phyloP scores from a whole-genome alignment of 2,329 filamentous ascomycete species.

The Fusarium heterosporum region DNA sequence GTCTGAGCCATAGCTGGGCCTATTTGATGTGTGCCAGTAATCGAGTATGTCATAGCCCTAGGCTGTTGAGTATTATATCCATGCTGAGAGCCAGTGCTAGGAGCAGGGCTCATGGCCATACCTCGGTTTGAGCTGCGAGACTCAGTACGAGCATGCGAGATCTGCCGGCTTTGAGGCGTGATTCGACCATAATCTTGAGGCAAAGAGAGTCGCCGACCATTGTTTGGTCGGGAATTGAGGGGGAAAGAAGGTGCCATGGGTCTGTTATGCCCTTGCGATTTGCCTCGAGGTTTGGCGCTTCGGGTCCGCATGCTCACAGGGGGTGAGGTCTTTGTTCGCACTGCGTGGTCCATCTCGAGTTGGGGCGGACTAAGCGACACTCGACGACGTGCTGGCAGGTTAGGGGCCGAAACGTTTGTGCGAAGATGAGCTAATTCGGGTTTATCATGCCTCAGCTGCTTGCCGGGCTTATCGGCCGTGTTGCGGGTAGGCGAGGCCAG shows the following conservation, averaged over 20 bases:
- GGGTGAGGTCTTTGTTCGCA: constrained; percentile 53
- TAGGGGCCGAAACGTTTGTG: constrained; percentile 44
- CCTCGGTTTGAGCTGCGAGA: constrained; percentile 27
- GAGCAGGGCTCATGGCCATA: constrained; percentile 12
- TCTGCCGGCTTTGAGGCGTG: constrained; percentile 33
- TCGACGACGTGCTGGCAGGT: constrained; percentile 40
- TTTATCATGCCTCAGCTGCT: constrained; percentile 20
- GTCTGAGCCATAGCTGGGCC: constrained; percentile 12
- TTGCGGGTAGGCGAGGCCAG: constrained; percentile 16
- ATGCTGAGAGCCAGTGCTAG: constrained; percentile 20
- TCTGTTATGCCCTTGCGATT: constrained; percentile 24
- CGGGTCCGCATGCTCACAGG: constrained; percentile 59
- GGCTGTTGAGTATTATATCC: constrained; percentile 19
- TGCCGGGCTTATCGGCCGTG: constrained; percentile 1
- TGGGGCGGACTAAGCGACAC: constrained; percentile 17
- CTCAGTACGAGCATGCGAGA: constrained; percentile 21
- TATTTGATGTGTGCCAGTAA: constrained; percentile 30
- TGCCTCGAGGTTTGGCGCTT: constrained; percentile 46
- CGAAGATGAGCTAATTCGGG: constrained; percentile 31
- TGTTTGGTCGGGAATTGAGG: constrained; percentile 8
- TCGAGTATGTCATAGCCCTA: constrained; percentile 33
- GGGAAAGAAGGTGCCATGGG: constrained; percentile 34
- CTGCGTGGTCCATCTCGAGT: constrained; percentile 33
- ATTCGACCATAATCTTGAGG: constrained; percentile 37
- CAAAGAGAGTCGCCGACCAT: constrained; percentile 33